Evolutionary conservation across 768 basidiomycete genomes (phyloP).

Genomic region (Leccinum variicolor): DNA sequence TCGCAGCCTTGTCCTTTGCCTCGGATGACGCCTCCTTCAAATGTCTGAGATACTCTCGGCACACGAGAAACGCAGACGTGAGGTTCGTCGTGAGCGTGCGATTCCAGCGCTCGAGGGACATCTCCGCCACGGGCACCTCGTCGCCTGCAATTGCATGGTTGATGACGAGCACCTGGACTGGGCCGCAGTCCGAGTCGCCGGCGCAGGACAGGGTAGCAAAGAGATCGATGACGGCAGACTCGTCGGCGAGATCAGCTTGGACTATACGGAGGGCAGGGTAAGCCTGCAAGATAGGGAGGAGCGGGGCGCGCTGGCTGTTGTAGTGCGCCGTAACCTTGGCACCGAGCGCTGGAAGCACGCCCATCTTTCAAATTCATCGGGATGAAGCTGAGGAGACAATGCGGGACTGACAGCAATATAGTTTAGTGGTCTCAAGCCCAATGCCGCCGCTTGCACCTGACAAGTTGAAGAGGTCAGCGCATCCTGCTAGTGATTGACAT

Average conservation of each 20-base stretch:
- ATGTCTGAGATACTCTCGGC: slow-evolving; percentile 52
- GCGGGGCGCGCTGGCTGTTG: slow-evolving; percentile 44
- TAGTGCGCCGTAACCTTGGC: slow-evolving; percentile 70
- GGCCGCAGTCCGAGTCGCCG: slow-evolving; percentile 28
- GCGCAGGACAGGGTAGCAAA: slow-evolving; percentile 37
- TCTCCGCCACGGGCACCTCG: slow-evolving; percentile 47
- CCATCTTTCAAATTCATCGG: neutral
- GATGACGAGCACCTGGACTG: slow-evolving; percentile 55
- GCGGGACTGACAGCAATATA: slow-evolving; percentile 48
- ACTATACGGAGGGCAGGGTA: slow-evolving; percentile 34
- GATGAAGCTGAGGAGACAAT: neutral
- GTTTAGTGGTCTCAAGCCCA: slow-evolving; percentile 53
- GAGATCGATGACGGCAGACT: slow-evolving; percentile 46
- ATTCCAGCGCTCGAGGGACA: slow-evolving; percentile 63
- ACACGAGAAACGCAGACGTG: slow-evolving; percentile 61
- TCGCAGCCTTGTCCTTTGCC: slow-evolving; percentile 49
- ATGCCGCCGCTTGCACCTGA: slow-evolving; percentile 72
- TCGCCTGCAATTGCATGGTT: slow-evolving; percentile 56
- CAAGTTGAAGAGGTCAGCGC: neutral
- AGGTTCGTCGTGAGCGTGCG: slow-evolving; percentile 56
- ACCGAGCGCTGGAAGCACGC: slow-evolving; percentile 46
- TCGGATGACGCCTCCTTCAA: slow-evolving; percentile 37
- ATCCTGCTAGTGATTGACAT: neutral
- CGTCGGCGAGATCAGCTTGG: slow-evolving; percentile 54
- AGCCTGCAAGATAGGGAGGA: slow-evolving; percentile 38